These are phyloP conservation scores for Simplicillium sp. DNA, from an alignment of 2,329 filamentous ascomycete species.

Conservation along the genomic window DNA sequence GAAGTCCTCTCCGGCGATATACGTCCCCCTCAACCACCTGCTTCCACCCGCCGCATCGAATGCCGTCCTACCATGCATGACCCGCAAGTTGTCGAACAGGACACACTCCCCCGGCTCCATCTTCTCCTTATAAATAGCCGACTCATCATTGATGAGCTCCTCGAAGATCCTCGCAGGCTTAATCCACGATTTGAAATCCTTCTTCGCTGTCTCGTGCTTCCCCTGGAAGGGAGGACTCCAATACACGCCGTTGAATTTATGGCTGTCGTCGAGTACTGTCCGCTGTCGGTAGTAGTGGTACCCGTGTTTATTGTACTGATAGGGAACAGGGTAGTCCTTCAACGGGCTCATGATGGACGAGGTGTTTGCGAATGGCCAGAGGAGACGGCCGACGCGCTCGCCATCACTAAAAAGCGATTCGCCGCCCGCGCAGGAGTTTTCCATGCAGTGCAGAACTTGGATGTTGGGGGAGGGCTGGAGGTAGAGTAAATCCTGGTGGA, in stretches of 20 bases:
- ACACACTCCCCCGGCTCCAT: slow-evolving; percentile 78
- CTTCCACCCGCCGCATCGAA: slow-evolving; percentile 61
- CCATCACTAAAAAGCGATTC: slow-evolving; percentile 81
- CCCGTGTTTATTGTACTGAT: slow-evolving; percentile 60
- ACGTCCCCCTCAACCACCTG: slow-evolving; percentile 79
- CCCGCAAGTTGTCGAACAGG: slow-evolving; percentile 80
- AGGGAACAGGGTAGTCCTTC: slow-evolving; percentile 38
- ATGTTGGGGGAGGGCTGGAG: slow-evolving; percentile 69
- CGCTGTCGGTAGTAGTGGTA: slow-evolving; percentile 48
- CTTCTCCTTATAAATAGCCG: slow-evolving; percentile 59
- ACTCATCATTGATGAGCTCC: slow-evolving; percentile 42
- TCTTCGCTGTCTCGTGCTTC: slow-evolving; percentile 23
- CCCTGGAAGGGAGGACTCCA: slow-evolving; percentile 80
- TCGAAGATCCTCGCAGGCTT: slow-evolving; percentile 46
- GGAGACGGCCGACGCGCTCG: slow-evolving; percentile 44
- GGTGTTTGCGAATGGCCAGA: slow-evolving; percentile 13
- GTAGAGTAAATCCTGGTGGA: slow-evolving; percentile 93
- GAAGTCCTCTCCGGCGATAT: slow-evolving; percentile 52
- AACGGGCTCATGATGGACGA: slow-evolving; percentile 22
- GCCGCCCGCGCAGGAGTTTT: slow-evolving; percentile 70
- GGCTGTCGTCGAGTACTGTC: slow-evolving; percentile 6
- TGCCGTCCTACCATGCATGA: slow-evolving; percentile 72
- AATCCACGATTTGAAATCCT: slow-evolving; percentile 30
- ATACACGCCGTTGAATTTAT: slow-evolving; percentile 20
- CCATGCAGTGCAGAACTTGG: slow-evolving; percentile 82